Evolutionary conservation across 257 asterid species (phyloP).

Genomic region (Phtheirospermum japonicum): DNA sequence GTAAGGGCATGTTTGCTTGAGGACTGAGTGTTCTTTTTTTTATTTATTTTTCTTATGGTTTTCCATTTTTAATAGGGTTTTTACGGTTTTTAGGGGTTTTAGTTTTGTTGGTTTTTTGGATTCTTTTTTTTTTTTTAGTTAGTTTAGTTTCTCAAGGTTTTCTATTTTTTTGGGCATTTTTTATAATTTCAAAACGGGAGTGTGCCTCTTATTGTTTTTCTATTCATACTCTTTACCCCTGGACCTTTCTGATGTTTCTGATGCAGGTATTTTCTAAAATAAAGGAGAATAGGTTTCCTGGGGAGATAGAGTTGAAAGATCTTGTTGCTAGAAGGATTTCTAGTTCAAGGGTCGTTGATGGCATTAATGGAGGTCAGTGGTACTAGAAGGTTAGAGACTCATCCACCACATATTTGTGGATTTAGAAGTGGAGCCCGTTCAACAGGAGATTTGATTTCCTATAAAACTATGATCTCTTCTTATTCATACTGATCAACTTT

Average conservation of each 20-base stretch:
- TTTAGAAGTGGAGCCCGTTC: not conserved
- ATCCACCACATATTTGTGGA: not conserved
- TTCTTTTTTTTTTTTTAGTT: too few relatives aligned
- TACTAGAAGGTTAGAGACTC: conserved; percentile 28
- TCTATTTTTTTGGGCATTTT: too few relatives aligned
- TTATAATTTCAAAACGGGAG: too few relatives aligned
- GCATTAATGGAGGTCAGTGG: conserved; percentile 40
- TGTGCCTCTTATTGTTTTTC: not conserved
- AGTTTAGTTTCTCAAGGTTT: too few relatives aligned
- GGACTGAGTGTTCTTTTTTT: too few relatives aligned
- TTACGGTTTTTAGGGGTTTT: too few relatives aligned
- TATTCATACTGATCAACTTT: not conserved
- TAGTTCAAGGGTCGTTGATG: conserved; percentile 54
- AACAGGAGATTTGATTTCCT: conserved; percentile 6
- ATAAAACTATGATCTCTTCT: conserved; percentile 1
- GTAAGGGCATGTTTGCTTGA: too few relatives aligned
- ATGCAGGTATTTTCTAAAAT: conserved; percentile 83
- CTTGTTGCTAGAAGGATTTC: conserved; percentile 61
- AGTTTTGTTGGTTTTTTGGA: too few relatives aligned
- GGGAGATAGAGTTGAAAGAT: conserved; percentile 92
- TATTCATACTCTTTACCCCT: not conserved
- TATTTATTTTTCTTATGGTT: too few relatives aligned
- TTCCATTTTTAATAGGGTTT: too few relatives aligned
- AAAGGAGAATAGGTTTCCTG: conserved; percentile 76
- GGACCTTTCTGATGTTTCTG: conserved; percentile 17